Conservation (phyloP, 2,329 filamentous ascomycete species). For the Huntiella abstrusa region DNA sequence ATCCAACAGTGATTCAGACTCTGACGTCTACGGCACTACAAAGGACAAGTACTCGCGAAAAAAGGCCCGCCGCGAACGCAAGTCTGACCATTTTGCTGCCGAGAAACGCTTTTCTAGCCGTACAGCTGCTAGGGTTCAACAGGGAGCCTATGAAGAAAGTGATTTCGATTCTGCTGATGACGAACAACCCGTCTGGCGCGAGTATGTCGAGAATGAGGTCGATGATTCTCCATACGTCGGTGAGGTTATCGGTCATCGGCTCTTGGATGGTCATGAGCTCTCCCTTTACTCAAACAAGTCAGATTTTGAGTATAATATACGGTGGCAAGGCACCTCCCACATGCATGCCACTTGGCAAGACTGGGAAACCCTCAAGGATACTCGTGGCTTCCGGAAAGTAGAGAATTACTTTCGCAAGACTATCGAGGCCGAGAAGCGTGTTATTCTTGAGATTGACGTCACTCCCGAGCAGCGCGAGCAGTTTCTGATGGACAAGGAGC, state of each 20-base stretch:
- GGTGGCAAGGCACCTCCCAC: constrained; percentile 93
- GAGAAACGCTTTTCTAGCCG: constrained; percentile 88
- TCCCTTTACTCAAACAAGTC: constrained; percentile 40
- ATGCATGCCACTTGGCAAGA: constrained; percentile 93
- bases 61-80: constrained; percentile 56
- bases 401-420: constrained; percentile 89
- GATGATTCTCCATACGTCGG: constrained; percentile 77
- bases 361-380: constrained; percentile 52
- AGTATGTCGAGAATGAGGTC: constrained; percentile 42
- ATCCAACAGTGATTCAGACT: constrained; percentile 49
- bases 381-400: constrained; percentile 68
- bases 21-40: constrained; percentile 62
- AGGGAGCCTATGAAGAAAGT: constrained; percentile 46
- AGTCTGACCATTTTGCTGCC: constrained; percentile 47
- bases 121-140: constrained; percentile 54
- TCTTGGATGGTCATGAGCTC: constrained; percentile 47
- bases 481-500: constrained; percentile 86
- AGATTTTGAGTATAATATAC: constrained; percentile 83
- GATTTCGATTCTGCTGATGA: constrained; percentile 44
- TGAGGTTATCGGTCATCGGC: constrained; percentile 69
- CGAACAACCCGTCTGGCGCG: constrained; percentile 39
- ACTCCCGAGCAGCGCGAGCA: constrained; percentile 78
- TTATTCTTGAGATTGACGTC: constrained; percentile 56
- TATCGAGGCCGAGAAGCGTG: constrained; percentile 60
- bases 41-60: constrained; percentile 51